Percentiles rank a stretch among this genome's conserved stretches.
Evolutionary conservation across 2,329 filamentous ascomycete species (phyloP).

Genomic region (Macrophomina phaseolina): DNA sequence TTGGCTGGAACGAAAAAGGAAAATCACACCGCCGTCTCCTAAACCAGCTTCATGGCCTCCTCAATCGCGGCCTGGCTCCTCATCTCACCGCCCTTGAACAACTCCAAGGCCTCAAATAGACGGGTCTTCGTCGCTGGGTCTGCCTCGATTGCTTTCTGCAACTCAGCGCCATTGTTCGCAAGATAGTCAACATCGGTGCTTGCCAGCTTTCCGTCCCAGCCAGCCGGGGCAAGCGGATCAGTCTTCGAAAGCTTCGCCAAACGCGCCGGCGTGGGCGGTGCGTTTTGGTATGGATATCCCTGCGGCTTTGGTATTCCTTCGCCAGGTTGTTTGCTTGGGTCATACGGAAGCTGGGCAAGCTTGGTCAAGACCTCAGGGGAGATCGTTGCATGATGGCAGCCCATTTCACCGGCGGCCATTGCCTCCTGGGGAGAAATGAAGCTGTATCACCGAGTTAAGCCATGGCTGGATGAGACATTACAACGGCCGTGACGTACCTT

Average conservation of each 20-base stretch:
- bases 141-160: constrained; percentile 51
- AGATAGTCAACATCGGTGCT: constrained; percentile 55
- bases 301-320: constrained; percentile 48
- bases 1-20: constrained; percentile 11
- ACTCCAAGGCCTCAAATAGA: constrained; percentile 47
- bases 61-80: constrained; percentile 49
- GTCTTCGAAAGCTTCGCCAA: constrained; percentile 44
- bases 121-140: constrained; percentile 48
- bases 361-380: constrained; percentile 48
- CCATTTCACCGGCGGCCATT: constrained; percentile 55
- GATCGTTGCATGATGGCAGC: constrained; percentile 55
- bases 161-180: constrained; percentile 50
- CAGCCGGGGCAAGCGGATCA: constrained; percentile 49
- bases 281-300: constrained; percentile 46
- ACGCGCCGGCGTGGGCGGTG: constrained; percentile 41
- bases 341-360: constrained; percentile 48
- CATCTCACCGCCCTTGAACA: constrained; percentile 50
- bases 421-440: constrained; percentile 53
- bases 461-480: constrained; percentile 3
- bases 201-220: constrained; percentile 49
- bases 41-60: constrained; percentile 36
- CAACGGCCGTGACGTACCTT: constrained; percentile 37
- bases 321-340: constrained; percentile 46
- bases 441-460: constrained; percentile 32
- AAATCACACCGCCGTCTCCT: not conserved